Evolutionary conservation across 768 basidiomycete species (phyloP), one percentile per base, ranked within the genome.

Genomic region (Phaeotremella fagi): DNA sequence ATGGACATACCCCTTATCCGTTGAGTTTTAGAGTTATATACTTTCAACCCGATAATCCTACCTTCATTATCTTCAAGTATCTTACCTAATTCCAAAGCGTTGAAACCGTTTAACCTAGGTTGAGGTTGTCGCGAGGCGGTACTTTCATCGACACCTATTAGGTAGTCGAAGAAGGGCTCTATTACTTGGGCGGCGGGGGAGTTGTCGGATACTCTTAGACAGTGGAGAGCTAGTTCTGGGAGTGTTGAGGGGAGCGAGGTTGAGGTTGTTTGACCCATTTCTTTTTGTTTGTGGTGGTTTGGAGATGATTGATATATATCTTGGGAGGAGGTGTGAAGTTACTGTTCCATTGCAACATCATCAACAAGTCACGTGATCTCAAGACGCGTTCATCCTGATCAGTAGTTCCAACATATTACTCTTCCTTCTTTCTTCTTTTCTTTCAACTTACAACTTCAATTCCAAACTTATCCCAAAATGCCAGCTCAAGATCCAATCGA

Each of bases 151-250:
- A 90, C 86, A 9, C 94, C 95, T 36, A 95, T 84, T 20, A 99
- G 82, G 72, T 95, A 98, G 78, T 98, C 95, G 66, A 99, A 99
- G 77, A 90, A 92, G 2, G 94, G 88, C 70, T 87, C 88, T 42
- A 92, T 84, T 49, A 80, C 81, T 0, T 89, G 88, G 0, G 88
- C 88, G 0, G 94, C 89, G 4, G 95, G 95, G 1, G 88, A 91
- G 4, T 81, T 81, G 1, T 90, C 86, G 1, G 89, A 90, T 26
- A 95, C 90, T 50, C 91, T 84, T 51, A 95, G 78, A 57, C 91
- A 86, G 70, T 97, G 91, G 9, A 95, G 72, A 14, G 71, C 73
- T 20, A 63, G 53, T 33, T 55, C 53, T 12, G 66, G 74, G 18
- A 68, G 63, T 7, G 54, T 58, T 11, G 61, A 64, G 24, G 65